Base-by-base conservation (phyloP, 2,329 filamentous ascomycete species). In the Hymenoscyphus occultus region DNA sequence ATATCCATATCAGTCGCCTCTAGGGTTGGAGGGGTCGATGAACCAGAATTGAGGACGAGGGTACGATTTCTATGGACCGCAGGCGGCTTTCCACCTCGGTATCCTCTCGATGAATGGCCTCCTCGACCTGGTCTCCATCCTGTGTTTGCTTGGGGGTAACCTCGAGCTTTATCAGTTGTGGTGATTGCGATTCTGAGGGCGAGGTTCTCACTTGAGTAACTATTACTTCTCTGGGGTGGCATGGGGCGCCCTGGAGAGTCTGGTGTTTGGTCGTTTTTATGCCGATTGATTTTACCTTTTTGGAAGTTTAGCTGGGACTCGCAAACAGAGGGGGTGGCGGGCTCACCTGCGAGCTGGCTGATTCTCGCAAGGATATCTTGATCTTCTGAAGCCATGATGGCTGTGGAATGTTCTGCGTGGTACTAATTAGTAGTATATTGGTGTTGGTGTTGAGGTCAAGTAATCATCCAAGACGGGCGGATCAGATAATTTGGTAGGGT, bases 221-320 rank as follows among this genome's bases (percentile, higher is more conserved):
- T 64, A 16, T 59, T 68, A 32, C 62, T 28, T 45, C 58, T 56
- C 22, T 63, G 65, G 60, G 63, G 62, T 39, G 62, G 66, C 59
- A 35, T 62, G 48, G 45, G 64, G 31, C 68, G 71, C 14, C 68
- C 62, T 39, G 67, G 67, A 28, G 70, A 59, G 48, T 69, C 80
- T 40, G 80, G 75, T 16, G 56, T 65, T 69, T 85, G 82, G 68
- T 88, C 84, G 68, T 85, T 90, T 76, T 91, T 93, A 79, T 91
- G 88, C 61, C 88, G 86, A 75, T 93, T 93, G 75, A 95, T 94
- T 77, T 91, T 89, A 70, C 90, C 90, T 92, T 69, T 10, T 57
- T 45, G 28, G 31, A 35, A 59, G 62, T 39, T 19, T 32, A 56
- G 68, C 64, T 62, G 57, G 74, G 77, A 56, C 75, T 28, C 7